Evolutionary conservation across 345 rosid species (phyloP).

Genomic region (Linum lewisii): DNA sequence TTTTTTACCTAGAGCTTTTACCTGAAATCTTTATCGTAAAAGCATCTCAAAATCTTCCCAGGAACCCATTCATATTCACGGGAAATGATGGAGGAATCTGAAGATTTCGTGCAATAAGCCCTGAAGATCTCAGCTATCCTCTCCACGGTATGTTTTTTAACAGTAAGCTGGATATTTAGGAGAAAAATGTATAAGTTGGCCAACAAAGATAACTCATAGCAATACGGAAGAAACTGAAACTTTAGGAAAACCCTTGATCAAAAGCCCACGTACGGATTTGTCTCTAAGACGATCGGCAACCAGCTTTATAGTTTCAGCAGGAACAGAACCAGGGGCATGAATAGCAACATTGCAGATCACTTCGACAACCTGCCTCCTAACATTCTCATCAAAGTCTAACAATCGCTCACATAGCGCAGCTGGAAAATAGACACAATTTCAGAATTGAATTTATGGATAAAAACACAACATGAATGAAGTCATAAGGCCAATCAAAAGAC

Average conservation of each 20-base stretch:
- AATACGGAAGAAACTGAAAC: conserved; percentile 10
- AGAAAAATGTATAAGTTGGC: conserved; percentile 4
- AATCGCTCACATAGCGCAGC: conserved; percentile 95
- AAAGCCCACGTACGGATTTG: conserved; percentile 62
- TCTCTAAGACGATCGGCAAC: conserved; percentile 92
- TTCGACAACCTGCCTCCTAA: conserved; percentile 89
- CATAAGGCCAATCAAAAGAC: conserved; percentile 19
- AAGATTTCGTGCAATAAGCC: conserved; percentile 42
- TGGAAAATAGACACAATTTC: conserved; percentile 23
- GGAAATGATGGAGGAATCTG: conserved; percentile 36
- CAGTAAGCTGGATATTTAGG: conserved; percentile 48
- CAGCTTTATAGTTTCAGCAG: conserved; percentile 63
- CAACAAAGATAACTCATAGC: conserved; percentile 10
- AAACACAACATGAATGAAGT: conserved; percentile 11
- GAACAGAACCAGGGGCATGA: conserved; percentile 48
- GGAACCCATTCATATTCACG: conserved; percentile 89
- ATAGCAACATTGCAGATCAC: conserved; percentile 79
- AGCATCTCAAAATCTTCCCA: conserved; percentile 86
- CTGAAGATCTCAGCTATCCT: conserved; percentile 74
- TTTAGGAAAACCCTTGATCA: conserved; percentile 6
- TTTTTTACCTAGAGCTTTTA: conserved; percentile 18
- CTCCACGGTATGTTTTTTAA: conserved; percentile 83
- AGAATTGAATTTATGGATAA: conserved; percentile 12
- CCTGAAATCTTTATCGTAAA: conserved; percentile 95
- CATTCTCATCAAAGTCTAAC: conserved; percentile 93